A percentile compares a stretch with the other conserved stretches of the same genome.
Evolutionary conservation across 2,329 filamentous ascomycete species (phyloP).

Genomic region (Neonectria neomacrospora): DNA sequence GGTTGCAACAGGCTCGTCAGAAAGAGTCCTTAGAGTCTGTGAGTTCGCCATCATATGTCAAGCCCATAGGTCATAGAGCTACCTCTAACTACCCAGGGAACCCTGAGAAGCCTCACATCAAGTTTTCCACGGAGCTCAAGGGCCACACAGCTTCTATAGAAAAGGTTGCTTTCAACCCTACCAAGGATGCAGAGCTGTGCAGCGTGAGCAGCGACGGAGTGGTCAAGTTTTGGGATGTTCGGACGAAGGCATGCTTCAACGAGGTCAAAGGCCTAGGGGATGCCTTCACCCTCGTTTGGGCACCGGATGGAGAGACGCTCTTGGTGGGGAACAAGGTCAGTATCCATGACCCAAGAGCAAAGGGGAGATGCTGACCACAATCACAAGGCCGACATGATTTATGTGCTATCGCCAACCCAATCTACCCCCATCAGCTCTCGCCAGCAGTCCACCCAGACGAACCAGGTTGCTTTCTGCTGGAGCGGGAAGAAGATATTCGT

Average conservation of each 20-base stretch:
- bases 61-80: neutral
- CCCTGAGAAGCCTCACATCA: conserved; percentile 77
- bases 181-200: conserved; percentile 80
- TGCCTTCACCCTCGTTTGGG: conserved; percentile 79
- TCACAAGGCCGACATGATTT: conserved; percentile 68
- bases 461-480: conserved; percentile 80
- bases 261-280: conserved; percentile 74
- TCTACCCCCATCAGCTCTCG: conserved; percentile 66
- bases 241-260: conserved; percentile 76
- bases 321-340: conserved; percentile 78
- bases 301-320: conserved; percentile 74
- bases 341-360: neutral
- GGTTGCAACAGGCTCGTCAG: conserved; percentile 82
- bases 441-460: conserved; percentile 72
- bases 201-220: conserved; percentile 79
- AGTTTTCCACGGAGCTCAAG: conserved; percentile 80
- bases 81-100: conserved; percentile 65
- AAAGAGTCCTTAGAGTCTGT: conserved; percentile 80
- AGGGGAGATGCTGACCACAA: neutral
- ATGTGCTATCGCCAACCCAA: conserved; percentile 70
- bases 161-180: conserved; percentile 81
- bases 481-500: conserved; percentile 76
- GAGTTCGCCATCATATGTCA: conserved; percentile 44
- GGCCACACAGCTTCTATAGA: conserved; percentile 74
- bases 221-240: conserved; percentile 83